Evolutionary conservation across 2,329 filamentous ascomycete species (phyloP).

Genomic region (Zasmidium citrigriseum): DNA sequence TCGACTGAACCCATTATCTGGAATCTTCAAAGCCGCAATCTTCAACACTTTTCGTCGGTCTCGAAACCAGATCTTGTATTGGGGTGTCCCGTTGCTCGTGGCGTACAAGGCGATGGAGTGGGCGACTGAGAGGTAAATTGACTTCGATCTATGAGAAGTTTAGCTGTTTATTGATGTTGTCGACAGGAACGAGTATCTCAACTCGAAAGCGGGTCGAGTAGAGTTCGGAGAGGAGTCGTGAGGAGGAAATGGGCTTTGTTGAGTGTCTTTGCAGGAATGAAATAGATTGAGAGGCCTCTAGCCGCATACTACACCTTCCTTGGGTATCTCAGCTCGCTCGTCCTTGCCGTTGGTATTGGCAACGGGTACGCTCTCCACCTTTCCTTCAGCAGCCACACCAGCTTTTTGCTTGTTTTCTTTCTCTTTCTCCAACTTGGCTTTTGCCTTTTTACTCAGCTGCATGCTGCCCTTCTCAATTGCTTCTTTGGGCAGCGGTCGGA

Average conservation of each 20-base stretch:
- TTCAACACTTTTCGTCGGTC: conserved; percentile 94
- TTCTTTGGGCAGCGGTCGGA: conserved; percentile 83
- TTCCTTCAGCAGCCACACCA: conserved; percentile 30
- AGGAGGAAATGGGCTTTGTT: not conserved
- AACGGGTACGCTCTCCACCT: conserved; percentile 26
- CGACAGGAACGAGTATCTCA: conserved; percentile 70
- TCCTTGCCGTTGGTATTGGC: conserved; percentile 10
- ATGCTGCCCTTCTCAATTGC: conserved; percentile 52
- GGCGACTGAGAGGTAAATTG: conserved; percentile 80
- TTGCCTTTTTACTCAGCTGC: conserved; percentile 36
- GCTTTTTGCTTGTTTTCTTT: conserved; percentile 30
- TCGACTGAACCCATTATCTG: conserved; percentile 83
- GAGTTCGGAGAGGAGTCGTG: conserved; percentile 46
- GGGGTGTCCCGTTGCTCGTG: conserved; percentile 73
- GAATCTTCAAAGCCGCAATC: conserved; percentile 74
- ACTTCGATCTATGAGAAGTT: not conserved
- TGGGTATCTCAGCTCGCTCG: conserved; percentile 41
- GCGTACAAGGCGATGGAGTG: conserved; percentile 86
- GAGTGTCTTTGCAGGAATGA: not conserved
- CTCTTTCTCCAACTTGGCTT: conserved; percentile 30
- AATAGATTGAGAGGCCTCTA: conserved; percentile 18
- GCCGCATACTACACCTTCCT: conserved; percentile 48
- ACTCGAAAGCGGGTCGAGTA: conserved; percentile 72
- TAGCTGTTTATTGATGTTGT: conserved; percentile 4
- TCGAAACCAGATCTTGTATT: conserved; percentile 83